Evolutionary conservation across 164 flowering plant genomes (phyloP).

Genomic region (Sedum album): DNA sequence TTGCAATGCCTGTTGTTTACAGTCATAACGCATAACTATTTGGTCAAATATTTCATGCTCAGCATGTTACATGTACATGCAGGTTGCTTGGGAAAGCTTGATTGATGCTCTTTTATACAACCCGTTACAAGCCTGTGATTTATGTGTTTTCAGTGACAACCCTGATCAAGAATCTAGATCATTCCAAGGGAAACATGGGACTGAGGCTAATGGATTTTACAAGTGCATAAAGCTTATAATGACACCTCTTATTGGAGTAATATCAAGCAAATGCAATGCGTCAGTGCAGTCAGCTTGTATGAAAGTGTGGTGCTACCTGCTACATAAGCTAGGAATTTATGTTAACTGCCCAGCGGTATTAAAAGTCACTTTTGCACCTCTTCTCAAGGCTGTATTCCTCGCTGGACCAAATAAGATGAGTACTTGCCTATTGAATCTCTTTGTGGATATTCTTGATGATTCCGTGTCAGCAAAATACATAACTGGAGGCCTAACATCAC

Average conservation of each 20-base stretch:
- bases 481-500: conserved; percentile 7
- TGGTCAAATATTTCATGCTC: background rate
- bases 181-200: conserved; percentile 16
- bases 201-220: conserved; percentile 18
- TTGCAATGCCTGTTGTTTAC: no score
- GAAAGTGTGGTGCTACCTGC: conserved; percentile 67
- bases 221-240: conserved; percentile 67
- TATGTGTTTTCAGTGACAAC: conserved; percentile 11
- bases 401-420: conserved; percentile 30
- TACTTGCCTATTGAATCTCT: conserved; percentile 39
- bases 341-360: conserved; percentile 30
- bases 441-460: conserved; percentile 46
- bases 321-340: conserved; percentile 53
- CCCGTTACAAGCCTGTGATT: conserved; percentile 13
- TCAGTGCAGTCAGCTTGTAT: conserved; percentile 52
- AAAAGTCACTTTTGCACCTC: conserved; percentile 50
- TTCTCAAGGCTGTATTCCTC: conserved; percentile 43
- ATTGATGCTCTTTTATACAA: conserved; percentile 57
- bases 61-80: conserved; percentile 17
- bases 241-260: conserved; percentile 63
- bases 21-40: no score
- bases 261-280: conserved; percentile 51
- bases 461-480: conserved; percentile 29
- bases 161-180: conserved; percentile 11
- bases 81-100: conserved; percentile 84